Percentiles rank a stretch among this genome's conserved stretches.
phyloP scores from a whole-genome alignment of 257 asterid species.

The Striga asiatica region DNA sequence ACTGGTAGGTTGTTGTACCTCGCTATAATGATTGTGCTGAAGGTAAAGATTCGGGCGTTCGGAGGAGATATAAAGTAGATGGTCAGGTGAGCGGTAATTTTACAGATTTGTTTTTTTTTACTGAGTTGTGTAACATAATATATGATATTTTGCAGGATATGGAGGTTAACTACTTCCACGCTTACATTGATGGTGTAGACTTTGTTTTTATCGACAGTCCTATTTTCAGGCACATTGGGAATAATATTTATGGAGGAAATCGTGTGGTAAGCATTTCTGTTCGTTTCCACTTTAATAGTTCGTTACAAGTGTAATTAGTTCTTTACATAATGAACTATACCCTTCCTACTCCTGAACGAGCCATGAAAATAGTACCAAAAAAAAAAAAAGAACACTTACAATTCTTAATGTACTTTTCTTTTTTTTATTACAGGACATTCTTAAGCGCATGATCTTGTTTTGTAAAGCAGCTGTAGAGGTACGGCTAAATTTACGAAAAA shows the following conservation, averaged over 20 bases:
- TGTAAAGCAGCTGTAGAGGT: slow-evolving; percentile 99
- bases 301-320: slow-evolving; percentile 1
- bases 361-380: no score
- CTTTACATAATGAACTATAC: no score
- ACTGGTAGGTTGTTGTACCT: slow-evolving; percentile 71
- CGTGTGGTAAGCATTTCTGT: slow-evolving; percentile 42
- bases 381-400: no score
- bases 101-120: not conserved
- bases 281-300: not conserved
- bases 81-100: slow-evolving; percentile 57
- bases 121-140: slow-evolving; percentile 9
- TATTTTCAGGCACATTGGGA: slow-evolving; percentile 41
- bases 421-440: slow-evolving; percentile 59
- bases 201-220: slow-evolving; percentile 82
- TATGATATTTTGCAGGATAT: slow-evolving; percentile 52
- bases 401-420: slow-evolving; percentile 2
- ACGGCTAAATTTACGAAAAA: slow-evolving; percentile 15
- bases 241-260: slow-evolving; percentile 73
- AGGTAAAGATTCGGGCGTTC: slow-evolving; percentile 62
- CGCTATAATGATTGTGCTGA: slow-evolving; percentile 68
- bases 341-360: no score
- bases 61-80: slow-evolving; percentile 62
- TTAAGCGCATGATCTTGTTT: slow-evolving; percentile 84
- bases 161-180: slow-evolving; percentile 81
- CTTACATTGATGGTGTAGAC: slow-evolving; percentile 90